phyloP scores from a whole-genome alignment of 2,329 filamentous ascomycete genomes.

The Colletotrichum lindemuthianum region DNA sequence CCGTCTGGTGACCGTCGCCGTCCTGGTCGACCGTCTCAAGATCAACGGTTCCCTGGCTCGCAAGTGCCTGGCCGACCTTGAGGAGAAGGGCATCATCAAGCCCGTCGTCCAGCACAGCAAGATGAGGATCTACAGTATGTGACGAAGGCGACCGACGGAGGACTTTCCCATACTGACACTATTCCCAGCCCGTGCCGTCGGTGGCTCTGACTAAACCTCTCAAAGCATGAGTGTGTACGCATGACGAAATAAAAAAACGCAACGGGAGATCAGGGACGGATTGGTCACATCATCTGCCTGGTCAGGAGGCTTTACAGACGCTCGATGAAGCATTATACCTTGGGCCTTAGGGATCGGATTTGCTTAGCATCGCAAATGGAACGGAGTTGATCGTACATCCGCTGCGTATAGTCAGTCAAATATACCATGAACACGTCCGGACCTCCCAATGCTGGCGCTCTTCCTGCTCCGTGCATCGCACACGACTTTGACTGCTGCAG shows the following conservation, averaged over 20 bases:
- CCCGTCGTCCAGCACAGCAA: slow-evolving; percentile 96
- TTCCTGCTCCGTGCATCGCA: not conserved
- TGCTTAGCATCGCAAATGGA: slow-evolving; percentile 37
- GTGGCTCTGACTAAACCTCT: slow-evolving; percentile 56
- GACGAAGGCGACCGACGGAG: not conserved
- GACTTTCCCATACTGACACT: slow-evolving; percentile 42
- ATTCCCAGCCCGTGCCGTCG: slow-evolving; percentile 67
- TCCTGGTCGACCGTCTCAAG: slow-evolving; percentile 99
- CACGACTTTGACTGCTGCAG: too few relatives aligned
- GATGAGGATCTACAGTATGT: slow-evolving; percentile 95
- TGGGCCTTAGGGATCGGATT: slow-evolving; percentile 37
- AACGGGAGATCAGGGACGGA: slow-evolving; percentile 31
- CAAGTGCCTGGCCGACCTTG: slow-evolving; percentile 87
- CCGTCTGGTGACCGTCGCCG: slow-evolving; percentile 98
- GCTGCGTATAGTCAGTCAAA: slow-evolving; percentile 33
- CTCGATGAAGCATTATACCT: slow-evolving; percentile 37
- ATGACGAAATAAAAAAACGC: slow-evolving; percentile 34
- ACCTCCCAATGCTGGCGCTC: slow-evolving; percentile 20
- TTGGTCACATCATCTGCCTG: slow-evolving; percentile 36
- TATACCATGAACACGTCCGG: slow-evolving; percentile 35
- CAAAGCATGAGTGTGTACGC: slow-evolving; percentile 18
- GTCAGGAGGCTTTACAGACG: slow-evolving; percentile 37
- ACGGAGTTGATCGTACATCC: slow-evolving; percentile 37
- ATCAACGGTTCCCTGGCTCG: slow-evolving; percentile 98
- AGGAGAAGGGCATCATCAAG: slow-evolving; percentile 99